Conservation (phyloP, 805 yeast genomes). For the Schwanniomyces pseudopolymorphus region DNA sequence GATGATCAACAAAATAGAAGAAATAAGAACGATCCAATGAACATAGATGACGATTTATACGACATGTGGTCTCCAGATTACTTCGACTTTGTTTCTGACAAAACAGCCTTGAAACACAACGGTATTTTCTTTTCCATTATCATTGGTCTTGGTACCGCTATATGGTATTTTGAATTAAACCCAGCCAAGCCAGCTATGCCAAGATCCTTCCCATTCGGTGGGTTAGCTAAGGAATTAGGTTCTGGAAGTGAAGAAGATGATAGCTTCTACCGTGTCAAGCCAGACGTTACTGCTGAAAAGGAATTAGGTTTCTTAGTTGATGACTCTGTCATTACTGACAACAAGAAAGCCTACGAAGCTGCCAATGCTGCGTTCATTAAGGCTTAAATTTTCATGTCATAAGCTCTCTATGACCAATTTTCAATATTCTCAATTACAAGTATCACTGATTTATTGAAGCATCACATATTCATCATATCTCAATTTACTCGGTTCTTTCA, state of each 20-base stretch:
- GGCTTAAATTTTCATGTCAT: conserved; percentile 12
- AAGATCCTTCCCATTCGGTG: conserved; percentile 71
- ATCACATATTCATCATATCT: neutral
- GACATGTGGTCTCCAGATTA: conserved; percentile 89
- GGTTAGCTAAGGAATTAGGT: conserved; percentile 74
- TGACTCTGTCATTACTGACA: conserved; percentile 26
- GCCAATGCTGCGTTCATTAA: conserved; percentile 39
- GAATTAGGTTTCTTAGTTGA: conserved; percentile 36
- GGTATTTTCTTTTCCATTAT: conserved; percentile 45
- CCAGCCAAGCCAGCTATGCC: conserved; percentile 73
- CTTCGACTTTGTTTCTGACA: conserved; percentile 57
- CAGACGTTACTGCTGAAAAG: conserved; percentile 37
- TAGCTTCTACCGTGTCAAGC: conserved; percentile 40
- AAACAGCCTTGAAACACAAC: conserved; percentile 59
- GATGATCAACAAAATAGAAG: conserved; percentile 83
- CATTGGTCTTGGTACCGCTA: conserved; percentile 43
- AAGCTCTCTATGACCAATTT: neutral
- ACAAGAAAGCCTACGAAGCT: conserved; percentile 30
- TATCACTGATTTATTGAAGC: neutral
- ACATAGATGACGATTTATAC: conserved; percentile 67
- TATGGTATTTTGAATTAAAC: conserved; percentile 48
- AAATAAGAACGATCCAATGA: conserved; percentile 70
- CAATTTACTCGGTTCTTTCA: neutral
- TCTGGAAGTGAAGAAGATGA: conserved; percentile 51
- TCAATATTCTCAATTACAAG: neutral